These are phyloP conservation scores for Cryptococcus maquisensis DNA, from an alignment of 1,284 basidiomycete genomes.

Conservation along the genomic window DNA sequence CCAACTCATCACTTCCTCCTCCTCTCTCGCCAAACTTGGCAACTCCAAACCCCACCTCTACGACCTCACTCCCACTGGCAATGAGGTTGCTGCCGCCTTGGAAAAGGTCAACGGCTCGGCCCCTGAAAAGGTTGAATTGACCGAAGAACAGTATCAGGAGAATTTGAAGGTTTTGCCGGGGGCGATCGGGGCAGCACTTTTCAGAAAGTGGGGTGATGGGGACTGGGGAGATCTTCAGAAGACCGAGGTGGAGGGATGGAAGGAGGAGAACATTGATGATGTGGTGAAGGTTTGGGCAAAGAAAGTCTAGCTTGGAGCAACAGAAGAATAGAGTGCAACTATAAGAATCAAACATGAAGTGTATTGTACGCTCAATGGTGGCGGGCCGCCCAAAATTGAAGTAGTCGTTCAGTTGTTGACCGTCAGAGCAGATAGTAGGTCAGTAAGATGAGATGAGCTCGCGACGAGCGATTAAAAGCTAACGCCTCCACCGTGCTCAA, in stretches of 20 bases:
- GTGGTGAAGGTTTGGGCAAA: conserved; percentile 1
- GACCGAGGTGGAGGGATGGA: conserved; percentile 4
- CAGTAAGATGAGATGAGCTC: too few relatives aligned
- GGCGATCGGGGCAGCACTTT: conserved; percentile 3
- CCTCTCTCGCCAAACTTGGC: not conserved
- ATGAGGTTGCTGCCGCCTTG: conserved; percentile 4
- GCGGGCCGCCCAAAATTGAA: too few relatives aligned
- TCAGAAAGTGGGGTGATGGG: conserved; percentile 6
- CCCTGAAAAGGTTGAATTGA: not conserved
- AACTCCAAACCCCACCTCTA: conserved; percentile 1
- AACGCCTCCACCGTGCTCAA: too few relatives aligned
- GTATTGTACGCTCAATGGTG: too few relatives aligned
- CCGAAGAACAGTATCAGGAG: not conserved
- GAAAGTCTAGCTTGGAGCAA: conserved; percentile 33
- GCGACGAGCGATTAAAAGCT: too few relatives aligned
- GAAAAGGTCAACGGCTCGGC: conserved; percentile 8
- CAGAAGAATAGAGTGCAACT: too few relatives aligned
- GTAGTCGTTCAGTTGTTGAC: too few relatives aligned
- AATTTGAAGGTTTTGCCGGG: too few relatives aligned
- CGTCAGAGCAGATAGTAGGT: too few relatives aligned
- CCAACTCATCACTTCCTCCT: conserved; percentile 1
- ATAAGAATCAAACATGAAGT: too few relatives aligned
- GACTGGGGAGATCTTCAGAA: conserved; percentile 3
- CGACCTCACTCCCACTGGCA: conserved; percentile 7
- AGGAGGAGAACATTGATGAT: conserved; percentile 1